Base-by-base conservation (phyloP, 768 basidiomycete species). In the Lepiota brunneoincarnata region DNA sequence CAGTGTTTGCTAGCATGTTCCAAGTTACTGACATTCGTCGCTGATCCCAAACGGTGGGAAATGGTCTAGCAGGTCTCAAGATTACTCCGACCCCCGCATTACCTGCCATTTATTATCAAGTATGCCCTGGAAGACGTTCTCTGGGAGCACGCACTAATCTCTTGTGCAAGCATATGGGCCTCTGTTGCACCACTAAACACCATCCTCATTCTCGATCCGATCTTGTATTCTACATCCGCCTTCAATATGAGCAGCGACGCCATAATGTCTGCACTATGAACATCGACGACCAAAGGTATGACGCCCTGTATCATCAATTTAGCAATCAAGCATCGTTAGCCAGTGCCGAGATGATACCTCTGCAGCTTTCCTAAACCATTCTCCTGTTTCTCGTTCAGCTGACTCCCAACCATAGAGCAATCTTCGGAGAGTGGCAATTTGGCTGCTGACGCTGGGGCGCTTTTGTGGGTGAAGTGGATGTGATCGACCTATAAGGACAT, bases 31-130 rank as follows among this genome's bases (percentile, higher is more conserved):
- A 87, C 86, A 86, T 80, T 61, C 88, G 74, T 34, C 72, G 77
- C 59, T 78, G 71, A 61, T 93, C 87, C 93, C 93, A 97, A 6
- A 71, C 66, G 35, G 67, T 63, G 4, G 93, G 91, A 74, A 82
- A 89, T 15, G 89, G 81, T 50, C 89, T 75, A 4, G 80, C 69
- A 11, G 89, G 75, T 31, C 68, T 74, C 44, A 81, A 62, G 48
- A 82, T 79, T 15, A 82, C 77, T 4, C 79, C 80, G 39, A 82
- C 74, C 40, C 66, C 64, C 1, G 76, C 75, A 23, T 71, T 63
- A 5, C 74, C 89, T 82, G 51, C 35, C 52, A 28, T 21, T 48
- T 38, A 21, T 52, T 26, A 49, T 39, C 23, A 28, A 46, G 43
- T 37, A 49, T 35, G 31, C 42, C 6, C 21, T 34, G 45, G 24